Evolutionary conservation across 352 stramenopile genomes (phyloP), one percentile per base, ranked within the genome.

Genomic region (Globisporangium irregulare): DNA sequence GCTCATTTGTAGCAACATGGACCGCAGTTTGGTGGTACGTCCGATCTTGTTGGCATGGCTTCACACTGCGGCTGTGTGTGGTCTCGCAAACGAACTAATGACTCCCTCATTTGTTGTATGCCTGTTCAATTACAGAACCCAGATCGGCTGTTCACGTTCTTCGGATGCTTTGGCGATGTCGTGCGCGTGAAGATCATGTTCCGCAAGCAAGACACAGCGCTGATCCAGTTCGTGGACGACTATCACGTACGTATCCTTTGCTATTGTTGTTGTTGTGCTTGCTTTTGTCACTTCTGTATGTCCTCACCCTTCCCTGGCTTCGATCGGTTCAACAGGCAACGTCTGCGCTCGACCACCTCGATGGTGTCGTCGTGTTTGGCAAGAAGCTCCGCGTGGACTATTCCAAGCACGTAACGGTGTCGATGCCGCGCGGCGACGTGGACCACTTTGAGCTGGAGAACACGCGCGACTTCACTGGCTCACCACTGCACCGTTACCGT

Each of bases 131-230:
- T 66, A 27, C 68, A 94, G 86, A 84, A 73, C 12, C 81, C 84
- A 5, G 74, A 88, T 7, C 74, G 73, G n/a, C 69, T 93, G 10
- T 94, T 94, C 55, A 92, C 87, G 46, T 81, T 94, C 29, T 94
- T 94, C 69, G 84, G 87, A 15, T 94, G 87, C 69, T 94, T 91
- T 74, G 87, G 87, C 25, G 87, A 94, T 50, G 87, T 94, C 22
- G 62, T 93, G 63, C 87, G 87, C 29, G 81, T 94, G 66, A 94
- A 94, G 67, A 87, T 94, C 69, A 94, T 94, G 87, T 94, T 93
- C 66, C 81, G 84, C 34, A 94, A 94, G 67, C 83, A 87, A 48
- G 87, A 92, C 74, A 93, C 87, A 0, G 85, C 85, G 46, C 70
- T 94, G 22, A 88, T 94, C 54, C 87, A 94, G 69, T 94, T 94